These are phyloP conservation scores for Apophysomyces trapeziformis DNA, from an alignment of 371 early-diverging fungal species.

Conservation along the genomic window DNA sequence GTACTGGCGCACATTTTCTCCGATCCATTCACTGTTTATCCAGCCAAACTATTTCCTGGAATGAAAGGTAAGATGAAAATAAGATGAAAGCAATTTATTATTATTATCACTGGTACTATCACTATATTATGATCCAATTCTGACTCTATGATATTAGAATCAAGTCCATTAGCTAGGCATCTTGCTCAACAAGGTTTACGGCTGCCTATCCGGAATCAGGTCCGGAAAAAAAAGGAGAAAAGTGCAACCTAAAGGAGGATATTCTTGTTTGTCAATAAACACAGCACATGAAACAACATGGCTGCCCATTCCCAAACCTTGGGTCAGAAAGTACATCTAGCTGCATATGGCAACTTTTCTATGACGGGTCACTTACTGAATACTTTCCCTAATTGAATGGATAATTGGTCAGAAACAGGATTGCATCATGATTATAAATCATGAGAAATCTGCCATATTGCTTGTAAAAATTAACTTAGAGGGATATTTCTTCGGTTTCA, in stretches of 20 bases:
- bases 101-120: no score
- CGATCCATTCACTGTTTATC: constrained; percentile 53
- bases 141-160: constrained; percentile 39
- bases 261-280: not conserved
- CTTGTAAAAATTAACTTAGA: no score
- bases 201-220: constrained; percentile 61
- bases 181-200: constrained; percentile 71
- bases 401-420: no score
- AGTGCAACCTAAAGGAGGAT: not conserved
- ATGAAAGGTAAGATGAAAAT: constrained; percentile 56
- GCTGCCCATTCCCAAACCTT: constrained; percentile 1
- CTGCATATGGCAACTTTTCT: not conserved
- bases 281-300: not conserved
- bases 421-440: no score
- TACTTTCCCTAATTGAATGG: no score
- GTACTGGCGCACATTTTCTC: constrained; percentile 37
- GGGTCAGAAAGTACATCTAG: not conserved
- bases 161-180: constrained; percentile 65
- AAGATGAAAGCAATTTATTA: no score
- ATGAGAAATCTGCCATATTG: no score
- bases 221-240: constrained; percentile 24
- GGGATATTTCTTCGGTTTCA: no score
- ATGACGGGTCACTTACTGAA: no score
- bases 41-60: constrained; percentile 66
- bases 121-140: no score